Evolutionary conservation across 768 basidiomycete species (phyloP), one percentile per base, ranked within the genome.

Genomic region (Suillus variegatus): DNA sequence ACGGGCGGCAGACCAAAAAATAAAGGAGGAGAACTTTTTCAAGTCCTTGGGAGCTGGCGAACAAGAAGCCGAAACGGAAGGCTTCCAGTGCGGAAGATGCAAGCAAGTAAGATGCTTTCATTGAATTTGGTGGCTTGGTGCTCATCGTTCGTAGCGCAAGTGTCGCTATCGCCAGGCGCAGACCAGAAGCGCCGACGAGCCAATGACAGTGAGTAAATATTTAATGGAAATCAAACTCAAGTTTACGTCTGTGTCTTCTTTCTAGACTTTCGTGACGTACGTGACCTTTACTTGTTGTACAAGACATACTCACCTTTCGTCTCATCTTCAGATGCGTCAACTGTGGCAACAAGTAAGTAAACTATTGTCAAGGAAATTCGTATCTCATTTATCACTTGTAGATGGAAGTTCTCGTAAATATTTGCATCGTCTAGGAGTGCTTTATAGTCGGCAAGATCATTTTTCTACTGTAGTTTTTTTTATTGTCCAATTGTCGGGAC

Each of bases 121-220:
- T 46, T 25, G 25, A 65, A 6, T 2, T 16, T 2, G 35, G 5
- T n/a, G 14, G n/a, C 35, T 6, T 49, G 35, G 20, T 20, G 14
- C 46, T 69, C 16, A 70, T 7, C 46, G 60, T 63, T 47, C 47
- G 22, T 66, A 91, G 90, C 81, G 91, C 71, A 94, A 95, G 80
- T 93, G 94, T 71, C 86, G 91, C 54, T 98, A 97, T 72, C 91
- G 94, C 69, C 95, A 99, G 81, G 94, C 94, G 71, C 97, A 99
- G 76, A 99, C 97, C 9, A 86, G 97, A 63, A 95, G 93, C 73
- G 97, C 97, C 9, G 97, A 99, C 80, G 97, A 98, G 79, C 96
- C 97, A 28, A 98, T 99, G 96, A 98, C 97, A 3, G 91, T 93
- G 75, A 73, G 90, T 84, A 22, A 28, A 54, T 40, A 40, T 63